Conservation (phyloP, 495 filamentous ascomycete genomes). For the Xanthoparmelia taractica region DNA sequence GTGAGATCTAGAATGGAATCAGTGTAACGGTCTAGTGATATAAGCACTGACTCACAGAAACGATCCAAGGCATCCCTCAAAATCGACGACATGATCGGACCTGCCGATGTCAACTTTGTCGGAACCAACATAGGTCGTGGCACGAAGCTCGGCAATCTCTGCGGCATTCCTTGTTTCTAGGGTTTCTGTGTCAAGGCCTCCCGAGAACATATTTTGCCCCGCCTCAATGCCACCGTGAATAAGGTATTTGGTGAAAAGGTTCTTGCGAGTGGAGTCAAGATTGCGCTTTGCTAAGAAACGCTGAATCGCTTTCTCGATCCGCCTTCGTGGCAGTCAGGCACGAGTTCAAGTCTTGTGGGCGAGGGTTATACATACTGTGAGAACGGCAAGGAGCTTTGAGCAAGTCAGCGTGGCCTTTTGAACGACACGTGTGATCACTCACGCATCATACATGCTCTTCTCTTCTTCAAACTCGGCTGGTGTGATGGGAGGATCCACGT, state of each 20-base stretch:
- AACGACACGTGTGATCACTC: constrained; percentile 18
- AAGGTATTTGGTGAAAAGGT: constrained; percentile 72
- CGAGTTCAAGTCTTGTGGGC: not conserved
- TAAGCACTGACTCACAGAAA: constrained; percentile 55
- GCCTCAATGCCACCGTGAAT: constrained; percentile 73
- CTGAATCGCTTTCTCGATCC: constrained; percentile 79
- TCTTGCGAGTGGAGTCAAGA: constrained; percentile 51
- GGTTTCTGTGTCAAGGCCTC: constrained; percentile 46
- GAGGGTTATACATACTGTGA: constrained; percentile 31
- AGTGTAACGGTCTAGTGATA: not conserved
- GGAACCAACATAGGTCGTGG: constrained; percentile 48
- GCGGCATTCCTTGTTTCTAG: constrained; percentile 48
- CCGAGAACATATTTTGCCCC: constrained; percentile 58
- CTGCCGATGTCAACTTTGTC: constrained; percentile 38
- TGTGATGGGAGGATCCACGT: constrained; percentile 69
- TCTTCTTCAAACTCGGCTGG: constrained; percentile 57
- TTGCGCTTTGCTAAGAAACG: constrained; percentile 70
- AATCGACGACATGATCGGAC: constrained; percentile 67
- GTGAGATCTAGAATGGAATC: constrained; percentile 34
- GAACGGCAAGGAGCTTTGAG: constrained; percentile 34
- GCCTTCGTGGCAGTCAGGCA: constrained; percentile 37
- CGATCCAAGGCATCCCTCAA: constrained; percentile 64
- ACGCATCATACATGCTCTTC: constrained; percentile 49
- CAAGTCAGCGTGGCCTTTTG: constrained; percentile 13
- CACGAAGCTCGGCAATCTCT: constrained; percentile 53